These are phyloP conservation scores for Cyberlindnera xishuangbannaensis DNA, from an alignment of 805 yeast species.

Conservation along the genomic window DNA sequence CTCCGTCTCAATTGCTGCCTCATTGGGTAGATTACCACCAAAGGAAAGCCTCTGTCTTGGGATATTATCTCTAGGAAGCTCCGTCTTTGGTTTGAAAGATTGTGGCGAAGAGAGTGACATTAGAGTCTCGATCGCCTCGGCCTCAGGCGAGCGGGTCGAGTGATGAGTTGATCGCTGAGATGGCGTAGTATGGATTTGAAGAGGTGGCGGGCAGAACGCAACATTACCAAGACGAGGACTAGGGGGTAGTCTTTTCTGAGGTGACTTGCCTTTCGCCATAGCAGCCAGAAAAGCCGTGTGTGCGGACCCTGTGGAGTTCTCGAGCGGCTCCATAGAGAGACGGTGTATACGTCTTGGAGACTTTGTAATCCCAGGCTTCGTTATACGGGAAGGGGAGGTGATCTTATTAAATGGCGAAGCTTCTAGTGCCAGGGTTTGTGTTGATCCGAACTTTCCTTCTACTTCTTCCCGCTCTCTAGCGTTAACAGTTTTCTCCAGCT, in stretches of 20 bases:
- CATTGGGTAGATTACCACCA: conserved; percentile 16
- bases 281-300: conserved; percentile 35
- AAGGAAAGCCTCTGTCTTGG: conserved; percentile 22
- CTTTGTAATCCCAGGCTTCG: conserved; percentile 13
- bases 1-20: conserved; percentile 14
- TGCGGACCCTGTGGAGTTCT: conserved; percentile 31
- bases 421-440: conserved; percentile 1
- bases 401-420: conserved; percentile 7
- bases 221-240: conserved; percentile 3
- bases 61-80: conserved; percentile 2
- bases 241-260: conserved; percentile 10
- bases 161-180: conserved; percentile 2
- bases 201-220: conserved; percentile 7
- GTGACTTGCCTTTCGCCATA: conserved; percentile 28
- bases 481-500: conserved; percentile 20
- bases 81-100: conserved; percentile 6
- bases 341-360: conserved; percentile 11
- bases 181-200: conserved; percentile 7
- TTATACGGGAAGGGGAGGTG: conserved; percentile 9
- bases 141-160: conserved; percentile 25
- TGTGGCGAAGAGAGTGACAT: conserved; percentile 32
- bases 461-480: conserved; percentile 8
- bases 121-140: conserved; percentile 35
- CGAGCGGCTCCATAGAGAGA: conserved; percentile 17
- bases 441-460: conserved; percentile 3